Percentiles rank a stretch among this genome's conserved stretches.
These are phyloP conservation scores for Setomelanomma holmii DNA, from an alignment of 2,329 filamentous ascomycete species.

Conservation along the genomic window DNA sequence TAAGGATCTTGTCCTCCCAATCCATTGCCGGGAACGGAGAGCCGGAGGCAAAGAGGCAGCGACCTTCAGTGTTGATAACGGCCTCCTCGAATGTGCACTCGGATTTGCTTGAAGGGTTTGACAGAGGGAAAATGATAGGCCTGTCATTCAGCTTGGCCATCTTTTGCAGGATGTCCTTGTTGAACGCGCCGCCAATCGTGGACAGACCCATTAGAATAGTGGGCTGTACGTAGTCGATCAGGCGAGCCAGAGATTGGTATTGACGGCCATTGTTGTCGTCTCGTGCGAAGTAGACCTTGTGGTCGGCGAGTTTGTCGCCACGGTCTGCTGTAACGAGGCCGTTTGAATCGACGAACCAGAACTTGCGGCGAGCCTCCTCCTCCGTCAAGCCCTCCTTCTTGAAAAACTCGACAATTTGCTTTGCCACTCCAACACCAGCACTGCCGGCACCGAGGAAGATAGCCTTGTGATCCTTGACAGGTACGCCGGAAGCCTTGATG, in stretches of 20 bases:
- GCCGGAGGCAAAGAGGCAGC: slow-evolving; percentile 91
- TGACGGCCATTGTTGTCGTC: slow-evolving; percentile 70
- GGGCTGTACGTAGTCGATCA: slow-evolving; percentile 93
- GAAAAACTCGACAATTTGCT: slow-evolving; percentile 97
- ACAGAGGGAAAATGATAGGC: slow-evolving; percentile 85
- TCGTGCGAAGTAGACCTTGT: slow-evolving; percentile 75
- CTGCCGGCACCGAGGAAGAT: slow-evolving; percentile 97
- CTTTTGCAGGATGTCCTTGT: slow-evolving; percentile 76
- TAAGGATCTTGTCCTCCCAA: slow-evolving; percentile 54
- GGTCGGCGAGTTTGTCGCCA: slow-evolving; percentile 90
- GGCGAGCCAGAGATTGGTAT: slow-evolving; percentile 81
- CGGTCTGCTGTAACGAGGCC: slow-evolving; percentile 93
- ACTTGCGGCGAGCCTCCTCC: slow-evolving; percentile 85
- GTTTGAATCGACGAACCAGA: slow-evolving; percentile 97
- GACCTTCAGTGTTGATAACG: slow-evolving; percentile 87
- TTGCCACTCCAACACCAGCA: slow-evolving; percentile 95
- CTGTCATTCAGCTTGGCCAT: slow-evolving; percentile 69
- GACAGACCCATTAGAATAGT: slow-evolving; percentile 94
- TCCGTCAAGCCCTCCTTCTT: slow-evolving; percentile 89
- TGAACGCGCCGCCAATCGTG: slow-evolving; percentile 94
- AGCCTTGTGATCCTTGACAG: slow-evolving; percentile 87
- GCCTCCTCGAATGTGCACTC: slow-evolving; percentile 98
- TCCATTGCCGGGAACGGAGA: slow-evolving; percentile 82
- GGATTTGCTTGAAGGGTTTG: slow-evolving; percentile 94
- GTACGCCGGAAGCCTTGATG: slow-evolving; percentile 85